Conservation (phyloP, 306 rosid species). For the Dryas alaskensis region DNA sequence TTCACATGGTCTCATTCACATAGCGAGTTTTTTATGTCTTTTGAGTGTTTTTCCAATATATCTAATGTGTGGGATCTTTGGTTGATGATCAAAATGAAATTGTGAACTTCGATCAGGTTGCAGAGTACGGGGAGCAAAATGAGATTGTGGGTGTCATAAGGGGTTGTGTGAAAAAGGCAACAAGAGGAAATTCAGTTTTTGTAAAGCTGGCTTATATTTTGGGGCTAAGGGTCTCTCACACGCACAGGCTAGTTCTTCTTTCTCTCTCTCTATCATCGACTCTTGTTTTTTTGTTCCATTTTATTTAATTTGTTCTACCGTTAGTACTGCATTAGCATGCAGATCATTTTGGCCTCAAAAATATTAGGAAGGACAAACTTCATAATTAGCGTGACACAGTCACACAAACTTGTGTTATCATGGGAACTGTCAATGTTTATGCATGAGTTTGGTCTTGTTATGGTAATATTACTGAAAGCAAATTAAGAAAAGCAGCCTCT, state of each 20-base stretch:
- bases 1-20: too few relatives aligned
- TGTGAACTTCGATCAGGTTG: conserved; percentile 49
- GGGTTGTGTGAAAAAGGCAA: conserved; percentile 81
- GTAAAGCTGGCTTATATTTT: conserved; percentile 74
- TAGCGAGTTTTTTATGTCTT: too few relatives aligned
- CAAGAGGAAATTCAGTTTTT: conserved; percentile 52
- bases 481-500: background rate
- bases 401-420: background rate
- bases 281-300: background rate
- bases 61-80: too few relatives aligned
- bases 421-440: background rate
- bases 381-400: too few relatives aligned
- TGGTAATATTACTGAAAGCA: background rate
- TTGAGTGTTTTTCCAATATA: too few relatives aligned
- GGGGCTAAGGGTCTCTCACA: conserved; percentile 85
- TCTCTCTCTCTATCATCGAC: conserved; percentile 16
- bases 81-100: background rate
- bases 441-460: background rate
- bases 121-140: conserved; percentile 69
- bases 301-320: background rate
- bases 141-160: conserved; percentile 77
- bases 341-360: background rate
- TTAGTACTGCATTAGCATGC: background rate
- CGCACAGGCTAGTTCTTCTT: conserved; percentile 53
- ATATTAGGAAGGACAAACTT: background rate